Evolutionary conservation across 805 yeast genomes (phyloP), one percentile per base, ranked within the genome.

Genomic region (Ogataea dorogensis): DNA sequence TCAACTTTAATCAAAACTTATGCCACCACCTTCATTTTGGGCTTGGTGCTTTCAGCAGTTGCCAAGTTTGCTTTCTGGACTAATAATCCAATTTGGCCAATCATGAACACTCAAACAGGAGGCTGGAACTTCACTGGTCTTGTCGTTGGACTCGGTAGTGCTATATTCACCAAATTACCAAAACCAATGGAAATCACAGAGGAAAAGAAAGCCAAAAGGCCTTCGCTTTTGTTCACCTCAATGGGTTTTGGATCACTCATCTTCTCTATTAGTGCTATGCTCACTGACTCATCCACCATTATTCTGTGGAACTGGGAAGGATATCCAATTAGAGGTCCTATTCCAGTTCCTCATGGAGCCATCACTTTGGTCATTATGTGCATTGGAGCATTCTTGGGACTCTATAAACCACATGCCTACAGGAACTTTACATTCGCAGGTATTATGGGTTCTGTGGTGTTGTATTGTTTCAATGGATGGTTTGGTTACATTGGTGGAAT

Each of bases 221-320:
- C 79, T 10, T 72, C 76, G 0, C 45, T 70, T 11, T 6, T 81
- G 2, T 55, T 71, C 12, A 70, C 87, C 1, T 72, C 81, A 2
- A 34, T 75, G 16, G 95, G 95, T 1, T 70, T 91, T 44, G 98
- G 94, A 16, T 77, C 87, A 1, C 67, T 82, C 38, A 58, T 87
- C 18, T 91, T 79, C 56, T 75, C 83, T 5, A 59, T 84, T 22
- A 81, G 80, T 48, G 84, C 94, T 10, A 75, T 81, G 67, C 59
- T 88, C 30, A 74, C 86, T 3, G 98, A 93, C 57, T 73, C 96
- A 0, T 80, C 95, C 2, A 84, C 93, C 7, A 70, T 91, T 27
- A 83, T 86, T n/a, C 69, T 81, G 30, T 93, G 97, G 97, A 77
- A 79, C n/a, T 93, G 98, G 98, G 84, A 81, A 43, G 98, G 98